Evolutionary conservation across 1,284 basidiomycete species (phyloP).

Genomic region (Amylostereum areolatum): DNA sequence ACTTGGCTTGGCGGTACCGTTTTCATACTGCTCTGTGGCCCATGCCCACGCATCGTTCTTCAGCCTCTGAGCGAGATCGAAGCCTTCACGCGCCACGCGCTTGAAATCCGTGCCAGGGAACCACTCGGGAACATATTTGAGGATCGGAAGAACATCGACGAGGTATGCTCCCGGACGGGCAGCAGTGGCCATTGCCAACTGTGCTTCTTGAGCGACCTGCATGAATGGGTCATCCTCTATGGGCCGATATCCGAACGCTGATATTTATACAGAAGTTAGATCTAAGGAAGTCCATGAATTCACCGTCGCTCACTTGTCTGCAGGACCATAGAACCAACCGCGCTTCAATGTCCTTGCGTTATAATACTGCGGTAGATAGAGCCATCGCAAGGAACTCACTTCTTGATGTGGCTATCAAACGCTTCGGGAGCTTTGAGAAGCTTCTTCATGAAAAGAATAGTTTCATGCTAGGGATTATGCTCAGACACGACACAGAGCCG

Average conservation of each 20-base stretch:
- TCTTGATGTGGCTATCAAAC: too few species aligned
- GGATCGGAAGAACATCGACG: not conserved
- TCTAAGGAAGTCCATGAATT: too few species aligned
- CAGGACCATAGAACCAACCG: too few species aligned
- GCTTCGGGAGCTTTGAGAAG: too few species aligned
- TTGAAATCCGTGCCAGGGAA: conserved; percentile 12
- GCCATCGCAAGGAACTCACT: too few species aligned
- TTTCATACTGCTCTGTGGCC: not conserved
- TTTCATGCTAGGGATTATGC: too few species aligned
- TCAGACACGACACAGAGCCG: too few species aligned
- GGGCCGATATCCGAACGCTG: not conserved
- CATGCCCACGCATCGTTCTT: not conserved
- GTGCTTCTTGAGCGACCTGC: not conserved
- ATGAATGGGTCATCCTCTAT: not conserved
- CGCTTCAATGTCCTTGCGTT: too few species aligned
- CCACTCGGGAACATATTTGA: conserved; percentile 17
- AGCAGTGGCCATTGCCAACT: not conserved
- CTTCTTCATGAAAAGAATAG: too few species aligned
- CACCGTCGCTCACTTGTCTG: too few species aligned
- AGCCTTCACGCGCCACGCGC: not conserved
- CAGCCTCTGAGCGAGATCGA: not conserved
- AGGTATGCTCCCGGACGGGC: not conserved
- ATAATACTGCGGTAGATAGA: too few species aligned
- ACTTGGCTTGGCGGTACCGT: not conserved
- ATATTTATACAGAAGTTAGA: too few species aligned